Conservation (phyloP, 1,284 basidiomycete genomes). For the Rhodotorula sp. region DNA sequence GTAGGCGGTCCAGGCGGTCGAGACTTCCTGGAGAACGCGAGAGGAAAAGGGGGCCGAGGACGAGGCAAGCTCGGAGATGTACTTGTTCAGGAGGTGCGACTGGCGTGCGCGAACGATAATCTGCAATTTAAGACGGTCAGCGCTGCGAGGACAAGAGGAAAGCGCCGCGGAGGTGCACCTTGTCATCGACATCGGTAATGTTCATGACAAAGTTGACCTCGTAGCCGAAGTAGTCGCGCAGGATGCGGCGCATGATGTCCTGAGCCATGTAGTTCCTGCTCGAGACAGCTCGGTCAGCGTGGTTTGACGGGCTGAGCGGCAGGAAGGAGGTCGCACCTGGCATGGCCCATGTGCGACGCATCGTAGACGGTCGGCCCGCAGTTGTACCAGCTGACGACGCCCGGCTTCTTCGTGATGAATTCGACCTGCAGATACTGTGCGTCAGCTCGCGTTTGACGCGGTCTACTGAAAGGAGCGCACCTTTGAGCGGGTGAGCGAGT, state of each 20-base stretch:
- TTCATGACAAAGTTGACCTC: conserved; percentile 99
- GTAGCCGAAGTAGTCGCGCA: conserved; percentile 95
- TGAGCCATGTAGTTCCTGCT: conserved; percentile 95
- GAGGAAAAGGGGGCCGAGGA: conserved; percentile 50
- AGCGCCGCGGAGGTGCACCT: conserved; percentile 60
- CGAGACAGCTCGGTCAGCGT: no score
- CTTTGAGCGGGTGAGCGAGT: conserved; percentile 90
- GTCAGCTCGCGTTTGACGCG: not conserved
- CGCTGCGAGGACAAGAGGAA: not conserved
- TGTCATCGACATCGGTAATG: conserved; percentile 99
- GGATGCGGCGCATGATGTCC: conserved; percentile 88
- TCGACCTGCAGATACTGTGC: conserved; percentile 60
- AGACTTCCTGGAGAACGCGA: conserved; percentile 63
- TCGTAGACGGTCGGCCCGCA: conserved; percentile 98
- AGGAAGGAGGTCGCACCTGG: conserved; percentile 64
- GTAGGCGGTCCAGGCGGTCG: conserved; percentile 67
- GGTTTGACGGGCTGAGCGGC: not conserved
- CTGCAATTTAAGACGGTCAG: conserved; percentile 54
- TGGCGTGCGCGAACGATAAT: conserved; percentile 88
- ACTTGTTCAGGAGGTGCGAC: conserved; percentile 70
- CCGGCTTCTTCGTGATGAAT: conserved; percentile 76
- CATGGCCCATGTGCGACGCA: conserved; percentile 98
- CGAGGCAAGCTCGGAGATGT: conserved; percentile 47
- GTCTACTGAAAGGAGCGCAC: conserved; percentile 54
- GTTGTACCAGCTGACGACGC: conserved; percentile 81